Conservation (phyloP, 345 rosid species). For the Aquilaria malaccensis region DNA sequence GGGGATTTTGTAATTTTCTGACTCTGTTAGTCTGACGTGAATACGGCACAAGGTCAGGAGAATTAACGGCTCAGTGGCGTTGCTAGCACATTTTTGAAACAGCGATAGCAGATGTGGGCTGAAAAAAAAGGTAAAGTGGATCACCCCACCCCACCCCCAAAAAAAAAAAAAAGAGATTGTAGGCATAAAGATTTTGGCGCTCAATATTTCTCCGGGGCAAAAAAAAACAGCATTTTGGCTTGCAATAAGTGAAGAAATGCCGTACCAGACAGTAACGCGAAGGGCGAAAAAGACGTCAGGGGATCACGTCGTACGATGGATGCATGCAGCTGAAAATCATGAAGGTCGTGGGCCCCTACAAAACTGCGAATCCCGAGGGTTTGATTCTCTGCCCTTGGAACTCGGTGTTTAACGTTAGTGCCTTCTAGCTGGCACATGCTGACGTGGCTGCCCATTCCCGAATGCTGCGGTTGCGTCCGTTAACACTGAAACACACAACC, state of each 20-base stretch:
- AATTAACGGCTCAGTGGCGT: too few relatives aligned
- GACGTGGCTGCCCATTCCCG: slow-evolving; percentile 18
- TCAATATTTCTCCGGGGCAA: background rate
- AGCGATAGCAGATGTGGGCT: too few relatives aligned
- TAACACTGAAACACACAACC: slow-evolving; percentile 2
- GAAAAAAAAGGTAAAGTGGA: too few relatives aligned
- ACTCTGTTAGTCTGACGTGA: too few relatives aligned
- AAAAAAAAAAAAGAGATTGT: too few relatives aligned
- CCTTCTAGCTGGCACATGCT: slow-evolving; percentile 39
- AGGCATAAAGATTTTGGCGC: background rate
- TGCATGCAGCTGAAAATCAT: slow-evolving; percentile 31
- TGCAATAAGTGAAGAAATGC: background rate
- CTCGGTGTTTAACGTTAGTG: slow-evolving; percentile 27
- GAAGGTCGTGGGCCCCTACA: background rate
- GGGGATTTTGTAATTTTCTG: too few relatives aligned
- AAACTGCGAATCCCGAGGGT: slow-evolving; percentile 20
- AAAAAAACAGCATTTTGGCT: background rate
- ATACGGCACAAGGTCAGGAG: too few relatives aligned
- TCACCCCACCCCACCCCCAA: too few relatives aligned
- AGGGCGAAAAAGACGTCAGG: slow-evolving; percentile 10
- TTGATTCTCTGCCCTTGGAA: slow-evolving; percentile 25
- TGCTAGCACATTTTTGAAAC: too few relatives aligned
- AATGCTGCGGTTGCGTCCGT: slow-evolving; percentile 28
- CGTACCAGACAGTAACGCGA: slow-evolving; percentile 6
- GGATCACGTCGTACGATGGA: slow-evolving; percentile 18